Evolutionary conservation across 2,329 filamentous ascomycete species (phyloP), one percentile per base, ranked within the genome.

Genomic region (Botryotinia convoluta): DNA sequence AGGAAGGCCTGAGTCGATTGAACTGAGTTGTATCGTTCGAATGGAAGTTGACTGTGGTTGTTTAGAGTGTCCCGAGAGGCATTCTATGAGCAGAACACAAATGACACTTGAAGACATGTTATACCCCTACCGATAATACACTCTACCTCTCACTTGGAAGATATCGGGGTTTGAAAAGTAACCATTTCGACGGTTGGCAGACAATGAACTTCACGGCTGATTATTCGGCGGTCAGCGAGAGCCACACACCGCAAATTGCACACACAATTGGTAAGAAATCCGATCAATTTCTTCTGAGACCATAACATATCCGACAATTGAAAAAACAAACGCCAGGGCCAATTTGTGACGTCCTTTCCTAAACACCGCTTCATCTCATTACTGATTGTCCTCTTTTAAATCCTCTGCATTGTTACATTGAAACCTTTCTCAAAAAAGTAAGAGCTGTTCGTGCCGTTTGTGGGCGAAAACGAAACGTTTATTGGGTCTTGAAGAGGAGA

Each of bases 401-500:
- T 48, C 18, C n/a, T 42, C 42, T 72, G 51, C 63, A 29, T 69
- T 60, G 32, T 65, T 60, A 39, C 70, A 44, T 60, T 35, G 37
- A 68, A 67, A 32, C 18, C 39, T 67, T 57, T 29, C 29, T 57
- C 37, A 60, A 54, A 65, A 57, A 42, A 20, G 14, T 44, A 39
- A 54, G 62, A 45, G 44, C 14, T 42, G 32, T 42, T 67, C 45
- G 37, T 45, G 37, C 37, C 62, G 2, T 44, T 51, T 54, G 3
- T 29, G 60, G n/a, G 39, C 18, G 48, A 54, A 22, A 37, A n/a
- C 26, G 60, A 59, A 32, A 29, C 37, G 0, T 73, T 78, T 90
- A 98, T 89, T 98, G 95, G 59, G 96, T 99, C 89, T 99, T 99
- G 90, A 98, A 99, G 71, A 99, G 91, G 73, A 99, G 89, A 82